Conservation (phyloP, 495 filamentous ascomycete genomes). For the Neurospora sp. region DNA sequence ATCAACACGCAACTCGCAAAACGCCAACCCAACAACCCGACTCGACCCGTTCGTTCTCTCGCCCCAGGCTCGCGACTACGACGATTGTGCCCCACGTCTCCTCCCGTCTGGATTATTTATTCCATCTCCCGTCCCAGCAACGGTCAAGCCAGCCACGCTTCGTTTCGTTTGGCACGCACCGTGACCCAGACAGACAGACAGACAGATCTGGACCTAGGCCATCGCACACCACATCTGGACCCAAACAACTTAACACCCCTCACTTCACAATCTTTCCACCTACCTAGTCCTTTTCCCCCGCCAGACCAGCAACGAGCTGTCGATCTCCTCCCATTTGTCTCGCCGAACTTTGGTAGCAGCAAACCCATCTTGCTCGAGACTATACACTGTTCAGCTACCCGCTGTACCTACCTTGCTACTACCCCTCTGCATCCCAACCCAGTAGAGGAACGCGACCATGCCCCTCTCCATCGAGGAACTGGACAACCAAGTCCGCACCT, state of each 20-base stretch:
- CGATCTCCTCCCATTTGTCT: background rate
- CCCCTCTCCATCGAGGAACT: conserved; percentile 73
- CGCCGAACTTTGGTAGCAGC: background rate
- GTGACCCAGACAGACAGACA: background rate
- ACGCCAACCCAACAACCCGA: background rate
- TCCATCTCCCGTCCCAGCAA: background rate
- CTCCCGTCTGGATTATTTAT: background rate
- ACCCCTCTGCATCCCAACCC: background rate
- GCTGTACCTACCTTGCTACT: background rate
- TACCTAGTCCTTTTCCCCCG: background rate
- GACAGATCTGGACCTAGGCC: background rate
- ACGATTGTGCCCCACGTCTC: background rate
- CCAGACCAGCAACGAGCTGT: background rate
- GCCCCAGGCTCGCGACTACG: background rate
- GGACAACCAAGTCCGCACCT: conserved; percentile 89
- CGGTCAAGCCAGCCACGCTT: background rate
- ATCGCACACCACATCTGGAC: background rate
- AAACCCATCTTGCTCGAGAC: background rate
- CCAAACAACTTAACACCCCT: background rate
- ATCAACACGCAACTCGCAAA: background rate
- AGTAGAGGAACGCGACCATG: conserved; percentile 30
- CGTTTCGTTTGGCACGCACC: background rate
- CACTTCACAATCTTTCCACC: background rate
- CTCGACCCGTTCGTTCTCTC: background rate
- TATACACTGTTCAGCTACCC: background rate